Percentiles rank a stretch among this genome's conserved stretches.
These are phyloP conservation scores for Papiliotrema laurentii DNA, from an alignment of 1,284 basidiomycete species.

Conservation along the genomic window DNA sequence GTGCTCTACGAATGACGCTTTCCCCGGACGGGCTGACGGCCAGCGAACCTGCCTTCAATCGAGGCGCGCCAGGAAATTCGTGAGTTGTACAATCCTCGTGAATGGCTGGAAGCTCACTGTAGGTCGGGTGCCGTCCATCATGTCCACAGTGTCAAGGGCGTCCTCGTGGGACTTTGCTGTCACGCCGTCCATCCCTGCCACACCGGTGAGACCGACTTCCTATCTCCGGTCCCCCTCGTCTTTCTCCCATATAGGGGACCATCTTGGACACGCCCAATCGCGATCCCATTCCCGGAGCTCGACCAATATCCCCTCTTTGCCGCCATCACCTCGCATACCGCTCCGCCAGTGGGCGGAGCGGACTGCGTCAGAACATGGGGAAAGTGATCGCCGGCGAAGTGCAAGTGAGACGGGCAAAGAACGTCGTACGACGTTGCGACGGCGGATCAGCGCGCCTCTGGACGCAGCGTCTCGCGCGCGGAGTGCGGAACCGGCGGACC, in stretches of 20 bases:
- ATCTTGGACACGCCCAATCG: slow-evolving; percentile 7
- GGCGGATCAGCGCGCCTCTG: slow-evolving; percentile 22
- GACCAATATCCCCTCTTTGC: slow-evolving; percentile 14
- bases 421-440: slow-evolving; percentile 11
- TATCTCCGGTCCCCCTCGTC: slow-evolving; percentile 13
- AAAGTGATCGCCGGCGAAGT: not conserved
- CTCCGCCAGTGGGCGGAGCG: slow-evolving; percentile 37
- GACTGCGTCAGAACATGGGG: slow-evolving; percentile 2
- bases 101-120: not conserved
- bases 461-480: slow-evolving; percentile 3
- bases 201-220: slow-evolving; percentile 18
- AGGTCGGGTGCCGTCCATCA: slow-evolving; percentile 32
- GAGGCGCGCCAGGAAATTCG: slow-evolving; percentile 36
- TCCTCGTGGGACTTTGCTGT: slow-evolving; percentile 40
- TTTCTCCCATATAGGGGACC: slow-evolving; percentile 13
- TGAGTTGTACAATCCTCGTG: slow-evolving; percentile 6
- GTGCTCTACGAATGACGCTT: not conserved
- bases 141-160: slow-evolving; percentile 28
- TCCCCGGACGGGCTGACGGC: not conserved
- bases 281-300: slow-evolving; percentile 19
- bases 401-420: slow-evolving; percentile 2
- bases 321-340: slow-evolving; percentile 33
- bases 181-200: slow-evolving; percentile 19
- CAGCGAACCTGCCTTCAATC: slow-evolving; percentile 26
- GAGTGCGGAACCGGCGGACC: not conserved